Percentiles rank a stretch among this genome's conserved stretches.
These are phyloP conservation scores for Fagus crenata DNA, from an alignment of 306 rosid species.

Conservation along the genomic window DNA sequence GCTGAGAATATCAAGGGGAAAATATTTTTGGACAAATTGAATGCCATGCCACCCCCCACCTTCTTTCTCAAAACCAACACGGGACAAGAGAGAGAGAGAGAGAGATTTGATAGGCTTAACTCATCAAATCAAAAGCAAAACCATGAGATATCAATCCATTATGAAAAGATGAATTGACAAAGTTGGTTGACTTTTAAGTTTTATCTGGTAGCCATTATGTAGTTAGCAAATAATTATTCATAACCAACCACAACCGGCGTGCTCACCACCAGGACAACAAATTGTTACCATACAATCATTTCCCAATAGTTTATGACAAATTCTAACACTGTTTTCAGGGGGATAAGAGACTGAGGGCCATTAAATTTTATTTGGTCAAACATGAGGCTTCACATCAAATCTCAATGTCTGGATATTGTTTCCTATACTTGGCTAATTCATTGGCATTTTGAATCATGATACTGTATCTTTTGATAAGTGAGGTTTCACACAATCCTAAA, in stretches of 20 bases:
- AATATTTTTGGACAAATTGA: no score
- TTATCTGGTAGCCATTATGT: background rate
- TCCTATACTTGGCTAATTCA: background rate
- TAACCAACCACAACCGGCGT: background rate
- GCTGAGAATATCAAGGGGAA: no score
- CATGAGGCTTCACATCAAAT: background rate
- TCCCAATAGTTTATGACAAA: constrained; percentile 2
- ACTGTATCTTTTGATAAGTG: no score
- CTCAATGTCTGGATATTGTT: background rate
- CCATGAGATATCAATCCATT: background rate
- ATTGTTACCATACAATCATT: background rate
- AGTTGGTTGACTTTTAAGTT: no score
- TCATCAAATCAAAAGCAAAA: background rate
- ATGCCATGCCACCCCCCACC: no score
- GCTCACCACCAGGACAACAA: background rate
- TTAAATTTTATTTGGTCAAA: no score
- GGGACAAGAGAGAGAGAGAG: no score
- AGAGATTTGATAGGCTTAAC: background rate
- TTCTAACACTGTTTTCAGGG: background rate
- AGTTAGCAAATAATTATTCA: background rate
- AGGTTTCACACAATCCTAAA: no score
- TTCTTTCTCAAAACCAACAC: no score
- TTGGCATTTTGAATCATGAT: background rate
- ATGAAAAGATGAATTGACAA: background rate
- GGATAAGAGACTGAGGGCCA: background rate